Evolutionary conservation across 2,329 filamentous ascomycete genomes (phyloP).

Genomic region (Gremmenia infestans): DNA sequence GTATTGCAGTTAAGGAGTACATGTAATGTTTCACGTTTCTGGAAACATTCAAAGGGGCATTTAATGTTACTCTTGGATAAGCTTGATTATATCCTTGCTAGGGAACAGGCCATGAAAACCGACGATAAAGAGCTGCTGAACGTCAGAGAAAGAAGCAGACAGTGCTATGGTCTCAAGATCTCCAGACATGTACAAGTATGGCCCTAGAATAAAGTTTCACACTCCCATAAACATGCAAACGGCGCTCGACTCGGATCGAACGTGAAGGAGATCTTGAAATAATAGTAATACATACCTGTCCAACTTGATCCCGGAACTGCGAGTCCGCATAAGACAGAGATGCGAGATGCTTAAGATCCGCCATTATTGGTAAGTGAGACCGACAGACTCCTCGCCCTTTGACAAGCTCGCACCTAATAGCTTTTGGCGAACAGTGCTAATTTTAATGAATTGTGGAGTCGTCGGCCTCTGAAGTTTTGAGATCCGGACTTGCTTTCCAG

Average conservation of each 20-base stretch:
- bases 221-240: background rate
- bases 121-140: conserved; percentile 38
- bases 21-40: too few species aligned
- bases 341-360: background rate
- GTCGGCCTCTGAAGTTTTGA: too few species aligned
- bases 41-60: too few species aligned
- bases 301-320: conserved; percentile 23
- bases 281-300: conserved; percentile 20
- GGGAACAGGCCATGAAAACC: conserved; percentile 37
- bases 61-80: conserved; percentile 28
- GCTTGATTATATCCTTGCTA: conserved; percentile 37
- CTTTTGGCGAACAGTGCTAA: too few species aligned
- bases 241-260: background rate
- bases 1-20: too few species aligned
- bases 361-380: background rate
- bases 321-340: conserved; percentile 18
- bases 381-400: too few species aligned
- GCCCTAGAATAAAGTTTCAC: too few species aligned
- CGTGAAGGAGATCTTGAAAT: background rate
- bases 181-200: too few species aligned
- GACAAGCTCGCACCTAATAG: too few species aligned
- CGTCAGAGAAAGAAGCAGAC: conserved; percentile 1
- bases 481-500: too few species aligned
- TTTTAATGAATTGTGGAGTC: too few species aligned
- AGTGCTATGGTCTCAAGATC: too few species aligned